A percentile compares a stretch with the other conserved stretches of the same genome.
Evolutionary conservation across 257 asterid species (phyloP).

Genomic region (Perilla frutescens): DNA sequence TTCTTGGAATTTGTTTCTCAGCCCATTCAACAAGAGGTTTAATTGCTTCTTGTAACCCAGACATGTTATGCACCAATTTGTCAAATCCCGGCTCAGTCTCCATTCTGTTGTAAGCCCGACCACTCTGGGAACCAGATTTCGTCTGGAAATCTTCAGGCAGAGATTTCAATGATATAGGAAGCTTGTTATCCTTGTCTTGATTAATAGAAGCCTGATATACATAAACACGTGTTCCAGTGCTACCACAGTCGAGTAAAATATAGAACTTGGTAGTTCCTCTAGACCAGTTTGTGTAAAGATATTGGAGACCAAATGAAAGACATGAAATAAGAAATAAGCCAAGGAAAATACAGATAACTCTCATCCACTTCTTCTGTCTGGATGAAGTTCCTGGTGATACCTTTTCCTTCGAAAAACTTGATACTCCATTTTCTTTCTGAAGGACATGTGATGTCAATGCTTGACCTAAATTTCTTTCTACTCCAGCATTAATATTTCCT

Average conservation of each 20-base stretch:
- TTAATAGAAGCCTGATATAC: constrained; percentile 75
- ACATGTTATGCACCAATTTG: constrained; percentile 77
- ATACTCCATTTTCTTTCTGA: constrained; percentile 52
- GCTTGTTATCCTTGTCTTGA: constrained; percentile 55
- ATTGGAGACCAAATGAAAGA: constrained; percentile 53
- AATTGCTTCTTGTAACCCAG: constrained; percentile 68
- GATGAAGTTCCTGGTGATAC: constrained; percentile 46
- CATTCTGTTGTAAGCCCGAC: constrained; percentile 96
- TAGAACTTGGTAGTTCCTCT: constrained; percentile 65
- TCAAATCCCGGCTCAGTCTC: constrained; percentile 99
- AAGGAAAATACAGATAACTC: constrained; percentile 61
- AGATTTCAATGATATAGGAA: constrained; percentile 73
- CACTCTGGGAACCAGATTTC: constrained; percentile 55
- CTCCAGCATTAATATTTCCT: constrained; percentile 49
- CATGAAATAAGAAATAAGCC: constrained; percentile 62
- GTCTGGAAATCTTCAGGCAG: constrained; percentile 77
- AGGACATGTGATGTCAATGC: constrained; percentile 48
- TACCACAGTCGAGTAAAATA: constrained; percentile 93
- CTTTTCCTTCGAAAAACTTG: constrained; percentile 88
- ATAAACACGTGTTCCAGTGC: constrained; percentile 97
- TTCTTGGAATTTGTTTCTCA: constrained; percentile 76
- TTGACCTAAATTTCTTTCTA: constrained; percentile 45
- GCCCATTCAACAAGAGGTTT: constrained; percentile 90
- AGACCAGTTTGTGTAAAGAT: constrained; percentile 67
- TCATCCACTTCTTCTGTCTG: constrained; percentile 57